A percentile compares a stretch with the other conserved stretches of the same genome.
Conservation (phyloP, 257 asterid genomes). For the Solanum clarkiae region DNA sequence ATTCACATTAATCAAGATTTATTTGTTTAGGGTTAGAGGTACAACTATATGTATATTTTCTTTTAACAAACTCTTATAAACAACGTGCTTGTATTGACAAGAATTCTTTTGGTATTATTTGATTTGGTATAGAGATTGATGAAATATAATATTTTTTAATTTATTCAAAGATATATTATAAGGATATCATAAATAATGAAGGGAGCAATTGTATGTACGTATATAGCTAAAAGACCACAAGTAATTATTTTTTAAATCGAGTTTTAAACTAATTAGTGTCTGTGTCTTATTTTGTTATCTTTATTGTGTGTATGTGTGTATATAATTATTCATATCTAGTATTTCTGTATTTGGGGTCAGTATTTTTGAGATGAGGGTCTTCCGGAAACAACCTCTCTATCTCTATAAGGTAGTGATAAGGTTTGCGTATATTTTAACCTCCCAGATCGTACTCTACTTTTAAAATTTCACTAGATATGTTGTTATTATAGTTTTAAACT, state of each 20-base stretch:
- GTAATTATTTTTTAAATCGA: not conserved
- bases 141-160: not conserved
- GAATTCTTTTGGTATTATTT: not conserved
- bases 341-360: no score
- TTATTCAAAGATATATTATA: not conserved
- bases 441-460: no score
- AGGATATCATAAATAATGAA: not conserved
- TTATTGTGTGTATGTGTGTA: no score
- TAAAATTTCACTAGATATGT: no score
- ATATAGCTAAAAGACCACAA: not conserved
- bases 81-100: not conserved
- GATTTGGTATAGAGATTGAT: not conserved
- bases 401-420: no score
- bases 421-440: no score
- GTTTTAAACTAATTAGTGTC: not conserved
- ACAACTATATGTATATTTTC: not conserved
- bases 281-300: no score
- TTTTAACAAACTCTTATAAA: not conserved
- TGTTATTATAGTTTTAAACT: not conserved
- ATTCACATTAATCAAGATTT: not conserved
- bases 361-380: no score
- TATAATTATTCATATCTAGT: no score
- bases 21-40: not conserved
- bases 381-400: no score
- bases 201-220: not conserved